Conservation (phyloP, 768 basidiomycete genomes). For the Collybia sordida region DNA sequence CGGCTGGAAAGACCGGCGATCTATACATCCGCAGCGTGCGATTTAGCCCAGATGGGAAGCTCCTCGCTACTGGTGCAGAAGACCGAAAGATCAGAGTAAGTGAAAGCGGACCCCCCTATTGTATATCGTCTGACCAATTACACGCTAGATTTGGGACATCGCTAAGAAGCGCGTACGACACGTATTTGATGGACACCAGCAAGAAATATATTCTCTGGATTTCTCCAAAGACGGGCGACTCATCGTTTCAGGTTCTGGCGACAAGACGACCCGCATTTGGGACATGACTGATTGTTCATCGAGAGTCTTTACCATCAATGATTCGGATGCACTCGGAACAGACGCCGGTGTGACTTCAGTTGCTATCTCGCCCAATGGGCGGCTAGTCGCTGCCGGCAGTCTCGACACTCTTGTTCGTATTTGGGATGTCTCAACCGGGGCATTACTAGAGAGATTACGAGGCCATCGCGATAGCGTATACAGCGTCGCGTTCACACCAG, state of each 20-base stretch:
- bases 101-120: not conserved
- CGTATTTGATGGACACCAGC: constrained; percentile 83
- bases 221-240: constrained; percentile 83
- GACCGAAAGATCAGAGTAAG: constrained; percentile 88
- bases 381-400: constrained; percentile 62
- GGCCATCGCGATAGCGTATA: constrained; percentile 88
- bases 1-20: constrained; percentile 51
- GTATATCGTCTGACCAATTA: not conserved
- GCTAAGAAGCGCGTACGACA: constrained; percentile 73
- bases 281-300: constrained; percentile 37
- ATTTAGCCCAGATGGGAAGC: constrained; percentile 91
- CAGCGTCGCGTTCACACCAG: constrained; percentile 88
- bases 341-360: constrained; percentile 76
- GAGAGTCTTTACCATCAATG: constrained; percentile 48
- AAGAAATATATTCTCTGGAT: constrained; percentile 93
- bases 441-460: constrained; percentile 64
- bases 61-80: constrained; percentile 92
- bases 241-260: constrained; percentile 89
- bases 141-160: constrained; percentile 86
- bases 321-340: constrained; percentile 45
- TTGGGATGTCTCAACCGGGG: constrained; percentile 72
- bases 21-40: constrained; percentile 65
- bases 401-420: constrained; percentile 78
- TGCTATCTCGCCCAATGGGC: constrained; percentile 73
- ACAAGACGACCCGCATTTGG: constrained; percentile 49